A percentile compares a stretch with the other conserved stretches of the same genome.
Conservation (phyloP, 202 grass and related monocot genomes). For the Hordeum pubiflorum region DNA sequence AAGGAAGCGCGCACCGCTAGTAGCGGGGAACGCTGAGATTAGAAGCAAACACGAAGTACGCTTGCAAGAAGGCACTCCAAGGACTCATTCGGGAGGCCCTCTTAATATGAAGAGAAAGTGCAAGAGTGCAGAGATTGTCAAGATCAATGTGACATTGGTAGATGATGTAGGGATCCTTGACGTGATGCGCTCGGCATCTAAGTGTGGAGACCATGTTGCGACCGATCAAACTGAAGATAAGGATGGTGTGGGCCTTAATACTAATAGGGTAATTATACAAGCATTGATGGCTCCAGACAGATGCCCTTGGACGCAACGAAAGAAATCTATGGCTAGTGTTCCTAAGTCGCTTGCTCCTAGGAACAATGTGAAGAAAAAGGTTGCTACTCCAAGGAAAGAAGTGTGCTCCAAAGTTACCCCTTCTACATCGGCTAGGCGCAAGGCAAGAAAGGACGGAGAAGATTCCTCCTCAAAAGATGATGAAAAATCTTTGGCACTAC, state of each 20-base stretch:
- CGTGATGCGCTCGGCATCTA: not conserved
- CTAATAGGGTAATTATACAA: conserved; percentile 28
- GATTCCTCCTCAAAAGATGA: conserved; percentile 17
- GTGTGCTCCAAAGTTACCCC: not conserved
- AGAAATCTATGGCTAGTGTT: conserved; percentile 25
- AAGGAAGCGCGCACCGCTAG: not conserved
- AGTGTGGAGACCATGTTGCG: not conserved
- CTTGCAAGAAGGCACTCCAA: not conserved
- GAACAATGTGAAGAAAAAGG: conserved; percentile 11
- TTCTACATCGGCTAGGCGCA: not conserved
- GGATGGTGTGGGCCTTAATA: conserved; percentile 15
- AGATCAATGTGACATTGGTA: not conserved
- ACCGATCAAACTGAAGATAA: not conserved
- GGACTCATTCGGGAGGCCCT: not conserved
- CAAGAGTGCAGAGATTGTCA: not conserved
- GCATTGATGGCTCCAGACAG: conserved; percentile 42
- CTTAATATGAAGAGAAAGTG: conserved; percentile 17
- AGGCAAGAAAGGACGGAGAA: conserved; percentile 15
- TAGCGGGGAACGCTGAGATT: not conserved
- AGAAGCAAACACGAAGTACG: conserved; percentile 3
- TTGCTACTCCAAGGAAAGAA: conserved; percentile 3
- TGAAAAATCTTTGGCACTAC: conserved; percentile 16
- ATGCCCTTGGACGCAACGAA: conserved; percentile 31
- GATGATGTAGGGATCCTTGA: not conserved
- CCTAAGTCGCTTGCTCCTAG: conserved; percentile 20